Conservation (phyloP, 108 stramenopile species). For the Asterionellopsis glacialis region DNA sequence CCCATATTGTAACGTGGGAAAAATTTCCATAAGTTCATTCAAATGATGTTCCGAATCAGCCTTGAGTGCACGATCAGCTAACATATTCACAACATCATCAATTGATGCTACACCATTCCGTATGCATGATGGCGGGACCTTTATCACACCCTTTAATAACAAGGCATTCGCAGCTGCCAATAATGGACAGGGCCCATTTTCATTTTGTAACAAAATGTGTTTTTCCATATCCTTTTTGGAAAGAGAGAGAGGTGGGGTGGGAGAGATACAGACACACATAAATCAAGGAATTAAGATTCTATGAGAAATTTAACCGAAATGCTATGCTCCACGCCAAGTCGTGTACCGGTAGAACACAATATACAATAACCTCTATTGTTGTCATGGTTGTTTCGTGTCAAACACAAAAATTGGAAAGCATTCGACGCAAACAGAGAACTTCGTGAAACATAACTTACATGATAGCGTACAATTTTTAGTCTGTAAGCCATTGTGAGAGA, state of each 20-base stretch:
- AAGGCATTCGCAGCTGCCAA: constrained; percentile 92
- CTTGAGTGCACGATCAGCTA: constrained; percentile 56
- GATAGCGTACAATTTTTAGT: constrained; percentile 39
- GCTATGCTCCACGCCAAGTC: too few species aligned
- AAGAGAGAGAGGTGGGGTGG: background rate
- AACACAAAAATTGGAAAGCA: too few species aligned
- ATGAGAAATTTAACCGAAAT: background rate
- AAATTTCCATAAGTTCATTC: constrained; percentile 71
- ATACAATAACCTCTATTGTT: too few species aligned
- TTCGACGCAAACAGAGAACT: background rate
- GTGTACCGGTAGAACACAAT: too few species aligned
- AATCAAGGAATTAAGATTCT: background rate
- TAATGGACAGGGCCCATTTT: constrained; percentile 96
- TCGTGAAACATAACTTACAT: constrained; percentile 19
- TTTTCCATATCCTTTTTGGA: constrained; percentile 9
- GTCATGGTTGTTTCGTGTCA: too few species aligned
- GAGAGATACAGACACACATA: background rate
- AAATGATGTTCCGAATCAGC: constrained; percentile 38
- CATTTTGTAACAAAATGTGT: constrained; percentile 80
- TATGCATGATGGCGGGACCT: constrained; percentile 52
- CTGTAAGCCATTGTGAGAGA: constrained; percentile 33
- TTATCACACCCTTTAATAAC: constrained; percentile 68
- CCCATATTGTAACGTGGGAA: constrained; percentile 87
- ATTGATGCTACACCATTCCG: constrained; percentile 54
- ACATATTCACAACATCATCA: constrained; percentile 68